Base-by-base conservation (phyloP, 2,329 filamentous ascomycete species). In the Paecilomyces dactylethromorphus region DNA sequence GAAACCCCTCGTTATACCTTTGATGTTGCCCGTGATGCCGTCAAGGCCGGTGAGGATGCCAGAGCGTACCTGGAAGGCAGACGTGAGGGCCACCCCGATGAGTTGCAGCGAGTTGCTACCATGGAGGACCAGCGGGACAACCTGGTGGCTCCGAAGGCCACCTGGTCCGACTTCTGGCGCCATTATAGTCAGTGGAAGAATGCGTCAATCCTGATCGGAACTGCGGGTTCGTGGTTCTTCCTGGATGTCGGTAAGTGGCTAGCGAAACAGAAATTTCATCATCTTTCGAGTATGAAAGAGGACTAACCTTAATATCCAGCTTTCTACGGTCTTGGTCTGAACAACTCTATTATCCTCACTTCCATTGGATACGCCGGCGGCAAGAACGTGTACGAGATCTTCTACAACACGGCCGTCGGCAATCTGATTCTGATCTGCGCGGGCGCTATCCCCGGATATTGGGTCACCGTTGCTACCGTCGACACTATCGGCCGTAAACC, bases 1-100 rank as follows among this genome's bases (percentile, higher is more conserved):
- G 91, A 95, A 77, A 93, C 90, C 33, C 90, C 91, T 56, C 88
- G 91, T 29, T 95, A 94, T 77, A 94, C 91, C 29, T 93, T 94
- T 66, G 90, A 94, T 69, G 84, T 94, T 22, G 82, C 85, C 55
- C 86, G 85, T 51, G 89, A 94, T 68, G 81, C 91, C 45, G 84
- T 90, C 66, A 87, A 91, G 78, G 91, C 85, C 50, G 82, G 85
- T 56, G 85, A 84, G 53, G 90, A 94, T 64, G 84, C 88, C 64
- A 84, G 86, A 69, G 86, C 87, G n/a, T 94, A 93, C 75, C 84
- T 91, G 57, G 78, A 78, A 32, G 88, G 89, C 60, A 82, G 84
- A 71, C 71, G 74, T 7, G 83, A 88, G 66, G 87, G 86, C 49
- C 69, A 82, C 8, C 81, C 87, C 1, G 88, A 93, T 63, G 86